Percentiles rank a stretch among this genome's conserved stretches.
Evolutionary conservation across 768 basidiomycete genomes (phyloP).

Genomic region (Macrolepiota albuminosa): DNA sequence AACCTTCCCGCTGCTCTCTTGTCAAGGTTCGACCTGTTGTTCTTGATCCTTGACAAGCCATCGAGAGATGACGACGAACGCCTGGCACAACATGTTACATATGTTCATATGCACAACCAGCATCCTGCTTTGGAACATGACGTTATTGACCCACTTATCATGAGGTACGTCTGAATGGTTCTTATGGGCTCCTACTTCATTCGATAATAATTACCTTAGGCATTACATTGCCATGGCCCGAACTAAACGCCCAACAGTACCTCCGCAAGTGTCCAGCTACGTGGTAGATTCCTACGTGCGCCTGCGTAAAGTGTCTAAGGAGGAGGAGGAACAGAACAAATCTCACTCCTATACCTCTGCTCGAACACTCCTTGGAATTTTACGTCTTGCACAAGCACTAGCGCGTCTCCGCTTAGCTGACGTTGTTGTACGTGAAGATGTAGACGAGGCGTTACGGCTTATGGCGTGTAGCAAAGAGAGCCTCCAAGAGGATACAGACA

Average conservation of each 20-base stretch:
- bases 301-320: slow-evolving; percentile 88
- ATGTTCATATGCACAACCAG: slow-evolving; percentile 93
- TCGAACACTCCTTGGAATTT: slow-evolving; percentile 89
- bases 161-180: slow-evolving; percentile 56
- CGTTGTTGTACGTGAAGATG: slow-evolving; percentile 77
- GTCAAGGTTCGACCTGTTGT: slow-evolving; percentile 94
- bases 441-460: slow-evolving; percentile 93
- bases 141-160: slow-evolving; percentile 77
- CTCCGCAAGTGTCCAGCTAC: slow-evolving; percentile 83
- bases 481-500: slow-evolving; percentile 74
- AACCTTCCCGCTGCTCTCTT: slow-evolving; percentile 95
- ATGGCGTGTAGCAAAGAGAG: slow-evolving; percentile 98
- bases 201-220: slow-evolving; percentile 31
- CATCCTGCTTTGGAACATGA: slow-evolving; percentile 87
- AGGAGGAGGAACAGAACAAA: slow-evolving; percentile 84
- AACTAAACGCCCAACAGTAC: slow-evolving; percentile 84
- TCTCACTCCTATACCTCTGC: slow-evolving; percentile 94
- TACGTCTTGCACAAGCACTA: slow-evolving; percentile 92
- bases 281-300: slow-evolving; percentile 95
- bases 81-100: slow-evolving; percentile 94
- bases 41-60: slow-evolving; percentile 96
- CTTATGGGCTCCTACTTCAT: slow-evolving; percentile 7
- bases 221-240: slow-evolving; percentile 95
- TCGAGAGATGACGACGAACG: slow-evolving; percentile 93
- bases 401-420: slow-evolving; percentile 87